A percentile compares a stretch with the other conserved stretches of the same genome.
These are phyloP conservation scores for Pseudonectria foliicola DNA, from an alignment of 2,329 filamentous ascomycete genomes.

Conservation along the genomic window DNA sequence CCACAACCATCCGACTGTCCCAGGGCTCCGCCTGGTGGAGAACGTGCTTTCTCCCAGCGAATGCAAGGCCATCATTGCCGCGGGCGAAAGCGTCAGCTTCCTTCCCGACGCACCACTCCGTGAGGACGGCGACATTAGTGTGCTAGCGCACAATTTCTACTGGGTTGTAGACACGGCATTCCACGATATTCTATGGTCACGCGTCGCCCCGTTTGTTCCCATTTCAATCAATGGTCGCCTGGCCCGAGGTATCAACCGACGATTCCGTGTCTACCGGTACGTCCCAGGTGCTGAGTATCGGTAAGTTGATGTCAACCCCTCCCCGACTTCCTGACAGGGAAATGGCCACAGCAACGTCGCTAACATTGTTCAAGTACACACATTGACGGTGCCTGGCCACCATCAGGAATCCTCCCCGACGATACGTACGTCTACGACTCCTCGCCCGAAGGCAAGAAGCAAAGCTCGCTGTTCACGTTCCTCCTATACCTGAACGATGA, in stretches of 20 bases:
- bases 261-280: slow-evolving; percentile 66
- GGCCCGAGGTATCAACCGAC: slow-evolving; percentile 58
- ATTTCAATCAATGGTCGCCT: slow-evolving; percentile 45
- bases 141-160: slow-evolving; percentile 67
- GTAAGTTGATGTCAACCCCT: background rate
- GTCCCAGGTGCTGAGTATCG: slow-evolving; percentile 63
- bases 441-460: slow-evolving; percentile 50
- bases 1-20: slow-evolving; percentile 55
- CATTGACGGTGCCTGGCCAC: slow-evolving; percentile 67
- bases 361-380: slow-evolving; percentile 41
- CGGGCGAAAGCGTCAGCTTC: slow-evolving; percentile 58
- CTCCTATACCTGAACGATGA: slow-evolving; percentile 65
- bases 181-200: slow-evolving; percentile 55
- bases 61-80: slow-evolving; percentile 59
- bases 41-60: slow-evolving; percentile 55
- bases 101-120: slow-evolving; percentile 61
- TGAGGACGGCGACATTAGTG: slow-evolving; percentile 56
- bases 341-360: background rate
- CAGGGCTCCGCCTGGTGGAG: slow-evolving; percentile 51
- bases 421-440: slow-evolving; percentile 60
- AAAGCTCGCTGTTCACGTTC: slow-evolving; percentile 64
- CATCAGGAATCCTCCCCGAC: slow-evolving; percentile 53
- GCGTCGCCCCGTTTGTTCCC: slow-evolving; percentile 53
- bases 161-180: slow-evolving; percentile 61
- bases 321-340: too few species aligned